Percentiles rank a stretch among this genome's conserved stretches.
Conservation (phyloP, 2,329 filamentous ascomycete genomes). For the Cryphonectria parasitica region DNA sequence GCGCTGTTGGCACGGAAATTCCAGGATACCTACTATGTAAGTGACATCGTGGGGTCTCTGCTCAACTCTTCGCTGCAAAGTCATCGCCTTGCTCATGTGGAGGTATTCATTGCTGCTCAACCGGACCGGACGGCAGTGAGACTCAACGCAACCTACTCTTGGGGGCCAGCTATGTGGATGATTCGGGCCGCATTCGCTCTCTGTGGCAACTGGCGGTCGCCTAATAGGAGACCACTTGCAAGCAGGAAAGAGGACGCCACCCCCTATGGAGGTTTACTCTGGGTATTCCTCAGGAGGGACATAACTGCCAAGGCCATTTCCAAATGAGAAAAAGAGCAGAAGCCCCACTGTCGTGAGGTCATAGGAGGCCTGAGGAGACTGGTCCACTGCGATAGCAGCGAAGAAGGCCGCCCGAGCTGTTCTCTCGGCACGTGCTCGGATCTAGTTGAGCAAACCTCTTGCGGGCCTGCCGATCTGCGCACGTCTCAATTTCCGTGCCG, state of each 20-base stretch:
- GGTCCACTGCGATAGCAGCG: neutral
- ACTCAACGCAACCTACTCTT: neutral
- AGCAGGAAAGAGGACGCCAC: neutral
- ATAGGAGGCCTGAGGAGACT: neutral
- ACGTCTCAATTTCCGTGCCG: constrained; percentile 9
- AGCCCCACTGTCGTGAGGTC: constrained; percentile 6
- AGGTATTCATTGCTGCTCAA: neutral
- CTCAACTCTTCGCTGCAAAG: neutral
- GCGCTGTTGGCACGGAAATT: neutral
- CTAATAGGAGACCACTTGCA: neutral
- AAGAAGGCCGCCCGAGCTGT: neutral
- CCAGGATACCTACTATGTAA: neutral
- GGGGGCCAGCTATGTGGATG: neutral
- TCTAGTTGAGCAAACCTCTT: neutral
- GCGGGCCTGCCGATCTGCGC: constrained; percentile 6
- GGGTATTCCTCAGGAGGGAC: neutral
- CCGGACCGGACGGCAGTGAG: neutral
- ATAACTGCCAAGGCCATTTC: neutral
- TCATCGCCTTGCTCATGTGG: neutral
- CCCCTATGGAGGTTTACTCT: constrained; percentile 5
- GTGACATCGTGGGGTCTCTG: neutral
- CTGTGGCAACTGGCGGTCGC: neutral
- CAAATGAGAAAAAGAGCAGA: neutral
- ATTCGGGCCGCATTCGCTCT: neutral
- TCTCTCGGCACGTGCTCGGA: neutral